phyloP scores from a whole-genome alignment of 1,284 basidiomycete genomes.

The Sparassis latifolia region DNA sequence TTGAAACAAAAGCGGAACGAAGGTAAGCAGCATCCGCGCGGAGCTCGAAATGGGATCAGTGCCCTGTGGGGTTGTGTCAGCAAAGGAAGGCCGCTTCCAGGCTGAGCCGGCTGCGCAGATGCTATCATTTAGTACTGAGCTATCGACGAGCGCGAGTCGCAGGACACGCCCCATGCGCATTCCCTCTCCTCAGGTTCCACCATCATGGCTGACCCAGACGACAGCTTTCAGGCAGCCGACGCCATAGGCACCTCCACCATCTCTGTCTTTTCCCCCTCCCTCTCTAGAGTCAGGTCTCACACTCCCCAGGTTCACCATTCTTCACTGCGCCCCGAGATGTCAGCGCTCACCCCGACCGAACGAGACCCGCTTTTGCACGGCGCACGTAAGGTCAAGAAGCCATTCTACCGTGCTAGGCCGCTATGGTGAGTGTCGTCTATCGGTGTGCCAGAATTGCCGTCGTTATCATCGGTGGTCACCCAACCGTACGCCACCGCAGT shows the following conservation, averaged over 20 bases:
- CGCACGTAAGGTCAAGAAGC: conserved; percentile 36
- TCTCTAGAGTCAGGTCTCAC: conserved; percentile 16
- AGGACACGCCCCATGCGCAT: conserved; percentile 6
- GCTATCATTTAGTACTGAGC: no score
- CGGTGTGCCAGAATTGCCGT: background rate
- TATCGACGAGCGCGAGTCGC: no score
- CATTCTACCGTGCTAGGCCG: conserved; percentile 61
- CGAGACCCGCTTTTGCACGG: conserved; percentile 25
- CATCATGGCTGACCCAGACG: conserved; percentile 14
- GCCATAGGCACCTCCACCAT: conserved; percentile 21
- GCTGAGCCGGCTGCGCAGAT: no score
- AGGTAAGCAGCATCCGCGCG: background rate
- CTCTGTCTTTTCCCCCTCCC: conserved; percentile 18
- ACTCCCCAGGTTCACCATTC: background rate
- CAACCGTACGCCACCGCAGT: no score
- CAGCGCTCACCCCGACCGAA: conserved; percentile 14
- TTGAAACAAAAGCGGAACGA: background rate
- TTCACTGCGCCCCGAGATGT: conserved; percentile 1
- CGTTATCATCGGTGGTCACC: no score
- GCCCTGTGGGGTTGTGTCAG: background rate
- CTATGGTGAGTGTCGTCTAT: conserved; percentile 37
- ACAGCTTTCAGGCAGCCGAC: conserved; percentile 20
- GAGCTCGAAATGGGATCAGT: background rate
- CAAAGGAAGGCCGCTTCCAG: no score
- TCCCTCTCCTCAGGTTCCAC: conserved; percentile 3